Percentiles rank a stretch among this genome's conserved stretches.
phyloP scores from a whole-genome alignment of 768 basidiomycete genomes.

The Lactifluus rugatus region DNA sequence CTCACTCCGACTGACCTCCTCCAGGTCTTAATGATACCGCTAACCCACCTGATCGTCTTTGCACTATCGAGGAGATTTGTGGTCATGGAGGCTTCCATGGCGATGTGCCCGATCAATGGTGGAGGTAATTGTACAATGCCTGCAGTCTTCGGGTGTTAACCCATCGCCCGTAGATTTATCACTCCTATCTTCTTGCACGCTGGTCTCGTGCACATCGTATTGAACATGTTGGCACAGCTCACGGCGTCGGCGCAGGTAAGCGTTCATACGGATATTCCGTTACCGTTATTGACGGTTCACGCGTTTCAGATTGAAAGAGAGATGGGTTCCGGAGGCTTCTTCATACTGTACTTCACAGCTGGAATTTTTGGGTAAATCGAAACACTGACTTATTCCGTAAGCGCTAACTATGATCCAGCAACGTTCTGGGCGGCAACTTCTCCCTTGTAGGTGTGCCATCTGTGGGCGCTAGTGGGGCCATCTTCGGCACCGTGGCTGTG shows the following conservation, averaged over 20 bases:
- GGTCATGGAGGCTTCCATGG: conserved; percentile 69
- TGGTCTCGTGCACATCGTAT: conserved; percentile 81
- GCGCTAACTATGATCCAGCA: conserved; percentile 32
- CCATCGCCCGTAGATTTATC: conserved; percentile 30
- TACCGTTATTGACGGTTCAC: neutral
- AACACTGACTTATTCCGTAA: neutral
- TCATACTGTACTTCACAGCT: conserved; percentile 79
- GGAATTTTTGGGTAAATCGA: conserved; percentile 80
- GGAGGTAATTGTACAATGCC: conserved; percentile 30
- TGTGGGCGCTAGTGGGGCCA: conserved; percentile 86
- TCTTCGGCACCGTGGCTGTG: conserved; percentile 80
- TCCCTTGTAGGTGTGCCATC: conserved; percentile 80
- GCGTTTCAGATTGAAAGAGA: conserved; percentile 66
- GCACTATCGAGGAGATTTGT: conserved; percentile 75
- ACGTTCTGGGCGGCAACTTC: conserved; percentile 90
- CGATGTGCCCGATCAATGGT: conserved; percentile 44
- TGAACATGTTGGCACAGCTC: conserved; percentile 88
- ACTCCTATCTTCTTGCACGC: conserved; percentile 82
- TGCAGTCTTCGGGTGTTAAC: neutral
- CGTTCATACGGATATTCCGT: neutral
- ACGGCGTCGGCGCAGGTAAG: conserved; percentile 67
- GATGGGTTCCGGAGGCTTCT: conserved; percentile 82
- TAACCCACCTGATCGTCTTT: conserved; percentile 60
- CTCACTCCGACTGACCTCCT: neutral
- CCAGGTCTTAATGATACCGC: conserved; percentile 76